phyloP scores from a whole-genome alignment of 2,329 filamentous ascomycete species.

The Ilyonectria destructans region DNA sequence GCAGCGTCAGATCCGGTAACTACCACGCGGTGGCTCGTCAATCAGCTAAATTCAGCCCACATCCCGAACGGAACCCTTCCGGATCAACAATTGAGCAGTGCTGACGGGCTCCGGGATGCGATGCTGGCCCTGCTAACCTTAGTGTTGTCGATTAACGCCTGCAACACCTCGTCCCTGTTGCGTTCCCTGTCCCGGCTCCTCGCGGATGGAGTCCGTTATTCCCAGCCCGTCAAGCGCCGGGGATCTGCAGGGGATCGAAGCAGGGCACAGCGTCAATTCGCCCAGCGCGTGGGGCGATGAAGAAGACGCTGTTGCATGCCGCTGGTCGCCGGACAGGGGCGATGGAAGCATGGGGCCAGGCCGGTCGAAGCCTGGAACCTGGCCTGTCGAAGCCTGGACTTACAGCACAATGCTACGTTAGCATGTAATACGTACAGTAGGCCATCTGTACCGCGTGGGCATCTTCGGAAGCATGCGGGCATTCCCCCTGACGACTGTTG shows the following conservation, averaged over 20 bases:
- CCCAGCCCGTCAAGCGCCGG: background rate
- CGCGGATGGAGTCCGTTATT: background rate
- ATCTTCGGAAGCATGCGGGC: slow-evolving; percentile 16
- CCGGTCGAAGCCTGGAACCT: too few relatives aligned
- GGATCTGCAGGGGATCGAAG: background rate
- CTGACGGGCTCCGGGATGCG: background rate
- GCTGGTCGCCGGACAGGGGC: too few relatives aligned
- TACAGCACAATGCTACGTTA: too few relatives aligned
- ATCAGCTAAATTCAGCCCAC: slow-evolving; percentile 11
- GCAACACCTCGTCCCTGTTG: background rate
- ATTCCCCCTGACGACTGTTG: slow-evolving; percentile 11
- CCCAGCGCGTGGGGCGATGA: too few relatives aligned
- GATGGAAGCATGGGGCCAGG: too few relatives aligned
- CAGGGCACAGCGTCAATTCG: too few relatives aligned
- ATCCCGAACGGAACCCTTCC: slow-evolving; percentile 9
- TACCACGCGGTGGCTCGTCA: background rate
- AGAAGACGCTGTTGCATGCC: too few relatives aligned
- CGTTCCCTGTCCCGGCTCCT: background rate
- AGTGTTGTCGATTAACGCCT: slow-evolving; percentile 11
- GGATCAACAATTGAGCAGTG: slow-evolving; percentile 19
- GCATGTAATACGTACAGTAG: too few relatives aligned
- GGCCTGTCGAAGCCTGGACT: too few relatives aligned
- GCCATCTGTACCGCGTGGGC: background rate
- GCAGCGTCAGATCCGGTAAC: too few relatives aligned
- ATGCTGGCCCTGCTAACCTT: slow-evolving; percentile 3